Conservation (phyloP, 495 filamentous ascomycete genomes). For the Daldinia loculata region DNA sequence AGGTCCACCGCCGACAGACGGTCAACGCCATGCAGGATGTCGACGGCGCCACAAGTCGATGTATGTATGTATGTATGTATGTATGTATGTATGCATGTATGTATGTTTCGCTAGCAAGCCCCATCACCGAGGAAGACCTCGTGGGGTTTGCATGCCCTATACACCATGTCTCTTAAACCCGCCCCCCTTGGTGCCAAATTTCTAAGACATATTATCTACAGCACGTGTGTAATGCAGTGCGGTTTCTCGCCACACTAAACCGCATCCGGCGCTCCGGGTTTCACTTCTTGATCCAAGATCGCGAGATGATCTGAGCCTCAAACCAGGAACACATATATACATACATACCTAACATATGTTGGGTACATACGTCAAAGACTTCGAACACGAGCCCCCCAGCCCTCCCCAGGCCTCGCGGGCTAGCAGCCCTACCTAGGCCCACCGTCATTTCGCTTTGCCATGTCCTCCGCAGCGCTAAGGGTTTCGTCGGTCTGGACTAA, state of each 20-base stretch:
- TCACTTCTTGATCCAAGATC: slow-evolving; percentile 10
- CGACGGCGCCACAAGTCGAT: slow-evolving; percentile 11
- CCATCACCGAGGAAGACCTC: not conserved
- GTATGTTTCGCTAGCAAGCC: slow-evolving; percentile 11
- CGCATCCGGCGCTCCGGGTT: slow-evolving; percentile 4
- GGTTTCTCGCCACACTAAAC: not conserved
- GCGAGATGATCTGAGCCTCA: slow-evolving; percentile 12
- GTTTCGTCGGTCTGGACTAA: slow-evolving; percentile 10
- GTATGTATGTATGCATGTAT: not conserved
- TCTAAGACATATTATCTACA: slow-evolving; percentile 17
- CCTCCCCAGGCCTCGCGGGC: slow-evolving; percentile 3
- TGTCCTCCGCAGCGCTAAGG: slow-evolving; percentile 25
- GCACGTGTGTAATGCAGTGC: not conserved
- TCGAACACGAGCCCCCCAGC: slow-evolving; percentile 16
- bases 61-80: no score
- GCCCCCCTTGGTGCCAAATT: not conserved
- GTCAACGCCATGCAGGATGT: slow-evolving; percentile 7
- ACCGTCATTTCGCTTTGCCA: slow-evolving; percentile 34
- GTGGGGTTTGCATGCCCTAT: not conserved
- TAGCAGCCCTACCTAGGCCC: slow-evolving; percentile 28
- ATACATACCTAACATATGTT: not conserved
- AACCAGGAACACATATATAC: not conserved
- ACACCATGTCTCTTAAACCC: not conserved
- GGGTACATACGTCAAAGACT: not conserved
- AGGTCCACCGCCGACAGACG: slow-evolving; percentile 4